phyloP scores from a whole-genome alignment of 2,329 filamentous ascomycete species.

The Aspergillus glaucus region DNA sequence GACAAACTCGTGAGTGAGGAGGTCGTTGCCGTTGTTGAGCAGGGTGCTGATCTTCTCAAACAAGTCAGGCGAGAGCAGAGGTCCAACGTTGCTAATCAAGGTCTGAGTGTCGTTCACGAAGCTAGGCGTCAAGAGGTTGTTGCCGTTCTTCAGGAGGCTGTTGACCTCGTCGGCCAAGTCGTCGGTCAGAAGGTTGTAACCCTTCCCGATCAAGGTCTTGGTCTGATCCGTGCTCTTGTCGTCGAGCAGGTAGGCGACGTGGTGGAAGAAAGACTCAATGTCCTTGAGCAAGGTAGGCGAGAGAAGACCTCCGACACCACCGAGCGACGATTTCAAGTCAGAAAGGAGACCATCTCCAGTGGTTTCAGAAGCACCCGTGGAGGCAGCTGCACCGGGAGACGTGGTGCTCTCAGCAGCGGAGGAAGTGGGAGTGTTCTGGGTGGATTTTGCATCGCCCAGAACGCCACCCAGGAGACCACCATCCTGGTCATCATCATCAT shows the following conservation, averaged over 20 bases:
- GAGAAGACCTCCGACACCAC: conserved; percentile 20
- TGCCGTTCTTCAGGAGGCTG: conserved; percentile 7
- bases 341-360: conserved; percentile 5
- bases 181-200: conserved; percentile 12
- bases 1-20: conserved; percentile 14
- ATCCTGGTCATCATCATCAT: conserved; percentile 1
- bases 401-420: neutral
- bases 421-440: neutral
- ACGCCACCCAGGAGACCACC: conserved; percentile 2
- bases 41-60: conserved; percentile 2
- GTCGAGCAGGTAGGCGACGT: conserved; percentile 27
- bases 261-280: conserved; percentile 29
- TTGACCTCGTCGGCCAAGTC: conserved; percentile 1
- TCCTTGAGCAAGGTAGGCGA: conserved; percentile 24
- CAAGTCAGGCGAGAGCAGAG: conserved; percentile 1
- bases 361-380: conserved; percentile 2
- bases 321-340: conserved; percentile 29
- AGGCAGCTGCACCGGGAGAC: neutral
- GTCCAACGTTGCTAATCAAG: conserved; percentile 1
- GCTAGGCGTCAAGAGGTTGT: conserved; percentile 3
- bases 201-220: conserved; percentile 21
- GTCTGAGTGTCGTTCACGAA: conserved; percentile 2
- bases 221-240: conserved; percentile 26
- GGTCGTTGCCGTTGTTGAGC: conserved; percentile 3
- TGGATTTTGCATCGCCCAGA: conserved; percentile 1